These are phyloP conservation scores for Tuber aestivum DNA, from an alignment of 495 filamentous ascomycete species.

Conservation along the genomic window DNA sequence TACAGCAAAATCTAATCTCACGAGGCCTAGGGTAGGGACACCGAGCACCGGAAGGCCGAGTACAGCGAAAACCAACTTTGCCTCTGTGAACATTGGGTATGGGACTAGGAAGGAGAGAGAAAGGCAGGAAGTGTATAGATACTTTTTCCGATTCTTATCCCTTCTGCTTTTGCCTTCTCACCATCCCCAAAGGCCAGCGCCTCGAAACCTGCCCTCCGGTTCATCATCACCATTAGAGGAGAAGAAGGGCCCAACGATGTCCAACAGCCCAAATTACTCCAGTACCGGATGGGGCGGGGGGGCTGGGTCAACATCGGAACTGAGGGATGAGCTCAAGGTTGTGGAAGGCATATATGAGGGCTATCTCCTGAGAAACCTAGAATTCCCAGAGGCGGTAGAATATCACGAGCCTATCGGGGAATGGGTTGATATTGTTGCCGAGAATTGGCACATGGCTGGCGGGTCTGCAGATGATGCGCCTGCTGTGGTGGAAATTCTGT, in stretches of 20 bases:
- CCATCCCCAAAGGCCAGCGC: constrained; percentile 21
- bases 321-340: constrained; percentile 24
- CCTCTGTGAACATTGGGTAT: constrained; percentile 42
- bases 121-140: constrained; percentile 34
- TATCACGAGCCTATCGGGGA: constrained; percentile 66
- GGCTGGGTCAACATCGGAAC: constrained; percentile 21
- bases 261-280: not conserved
- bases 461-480: constrained; percentile 61
- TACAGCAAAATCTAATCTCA: constrained; percentile 12
- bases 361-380: constrained; percentile 41
- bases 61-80: constrained; percentile 6
- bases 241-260: not conserved
- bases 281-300: constrained; percentile 6
- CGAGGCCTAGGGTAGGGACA: constrained; percentile 41
- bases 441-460: constrained; percentile 76
- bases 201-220: constrained; percentile 8
- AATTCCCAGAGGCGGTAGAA: constrained; percentile 77
- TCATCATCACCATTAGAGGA: not conserved
- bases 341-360: constrained; percentile 36
- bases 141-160: constrained; percentile 37
- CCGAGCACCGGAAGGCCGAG: constrained; percentile 56
- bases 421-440: constrained; percentile 72
- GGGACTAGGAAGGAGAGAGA: constrained; percentile 21
- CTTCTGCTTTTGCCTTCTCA: constrained; percentile 18
- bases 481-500: constrained; percentile 57